Percentiles rank a stretch among this genome's conserved stretches.
Evolutionary conservation across 129 eudicot species (phyloP).

Genomic region (Apium graveolens): DNA sequence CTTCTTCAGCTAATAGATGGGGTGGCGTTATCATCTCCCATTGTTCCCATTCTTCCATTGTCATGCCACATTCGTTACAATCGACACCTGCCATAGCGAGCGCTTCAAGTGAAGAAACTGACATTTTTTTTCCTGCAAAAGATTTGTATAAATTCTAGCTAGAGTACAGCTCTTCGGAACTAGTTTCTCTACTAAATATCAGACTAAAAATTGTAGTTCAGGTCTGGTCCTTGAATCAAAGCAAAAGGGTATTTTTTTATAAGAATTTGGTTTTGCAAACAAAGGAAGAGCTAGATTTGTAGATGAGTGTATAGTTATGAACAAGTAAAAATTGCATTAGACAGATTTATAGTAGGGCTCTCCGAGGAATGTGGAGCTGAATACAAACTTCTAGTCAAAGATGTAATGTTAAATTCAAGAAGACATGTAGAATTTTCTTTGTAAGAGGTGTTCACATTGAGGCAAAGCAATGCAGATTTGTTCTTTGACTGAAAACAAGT

Average conservation of each 20-base stretch:
- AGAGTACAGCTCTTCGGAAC: not conserved
- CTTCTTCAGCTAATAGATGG: slow-evolving; percentile 19
- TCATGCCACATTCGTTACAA: slow-evolving; percentile 6
- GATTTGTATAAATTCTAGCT: not conserved
- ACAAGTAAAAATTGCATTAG: not conserved
- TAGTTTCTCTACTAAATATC: not conserved
- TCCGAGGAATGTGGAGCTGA: not conserved
- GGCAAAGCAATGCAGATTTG: not conserved
- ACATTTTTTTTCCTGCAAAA: slow-evolving; percentile 13
- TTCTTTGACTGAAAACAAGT: not conserved
- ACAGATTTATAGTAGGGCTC: not conserved
- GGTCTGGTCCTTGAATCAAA: not conserved
- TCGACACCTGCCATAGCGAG: slow-evolving; percentile 28
- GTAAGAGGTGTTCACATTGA: not conserved
- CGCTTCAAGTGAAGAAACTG: slow-evolving; percentile 24
- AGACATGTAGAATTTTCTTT: not conserved
- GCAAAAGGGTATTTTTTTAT: not conserved
- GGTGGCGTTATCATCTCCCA: slow-evolving; percentile 11
- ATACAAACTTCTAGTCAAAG: not conserved
- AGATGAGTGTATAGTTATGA: no score
- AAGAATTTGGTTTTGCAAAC: not conserved
- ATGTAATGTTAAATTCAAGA: not conserved
- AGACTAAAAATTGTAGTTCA: not conserved
- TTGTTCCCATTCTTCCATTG: slow-evolving; percentile 20
- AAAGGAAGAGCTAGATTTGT: not conserved